These are phyloP conservation scores for Ogataea henricii DNA, from an alignment of 805 yeast genomes.

Conservation along the genomic window DNA sequence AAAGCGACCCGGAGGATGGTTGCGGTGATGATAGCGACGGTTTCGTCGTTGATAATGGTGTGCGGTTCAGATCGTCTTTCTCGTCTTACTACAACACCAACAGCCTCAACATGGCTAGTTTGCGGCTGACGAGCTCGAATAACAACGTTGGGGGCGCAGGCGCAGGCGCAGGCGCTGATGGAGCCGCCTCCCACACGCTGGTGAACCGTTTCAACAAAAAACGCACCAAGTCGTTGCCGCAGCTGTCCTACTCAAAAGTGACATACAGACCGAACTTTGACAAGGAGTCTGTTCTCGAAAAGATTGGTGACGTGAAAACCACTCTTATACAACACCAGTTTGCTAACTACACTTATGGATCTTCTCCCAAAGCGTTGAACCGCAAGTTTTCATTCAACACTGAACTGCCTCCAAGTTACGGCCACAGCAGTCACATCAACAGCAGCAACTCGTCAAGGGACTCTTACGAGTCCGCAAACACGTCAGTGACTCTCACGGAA, in stretches of 20 bases:
- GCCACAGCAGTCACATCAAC: conserved; percentile 3
- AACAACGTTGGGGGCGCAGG: not conserved
- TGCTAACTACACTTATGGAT: conserved; percentile 32
- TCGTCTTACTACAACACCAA: conserved; percentile 19
- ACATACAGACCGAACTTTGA: conserved; percentile 37
- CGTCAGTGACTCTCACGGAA: conserved; percentile 26
- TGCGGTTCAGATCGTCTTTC: conserved; percentile 16
- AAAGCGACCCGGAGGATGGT: not conserved
- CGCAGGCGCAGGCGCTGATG: not conserved
- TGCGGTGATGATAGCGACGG: conserved; percentile 7
- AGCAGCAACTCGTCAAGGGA: conserved; percentile 25
- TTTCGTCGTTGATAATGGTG: conserved; percentile 3
- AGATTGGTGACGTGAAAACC: conserved; percentile 46
- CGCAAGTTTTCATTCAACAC: conserved; percentile 32
- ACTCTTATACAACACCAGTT: conserved; percentile 32
- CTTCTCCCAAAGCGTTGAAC: conserved; percentile 12
- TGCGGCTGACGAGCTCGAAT: conserved; percentile 20
- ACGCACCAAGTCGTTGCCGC: conserved; percentile 57
- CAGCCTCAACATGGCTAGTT: conserved; percentile 20
- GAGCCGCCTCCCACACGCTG: conserved; percentile 3
- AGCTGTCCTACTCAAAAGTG: conserved; percentile 49
- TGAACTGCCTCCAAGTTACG: conserved; percentile 12
- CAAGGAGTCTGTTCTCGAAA: conserved; percentile 38
- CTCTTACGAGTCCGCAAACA: conserved; percentile 23
- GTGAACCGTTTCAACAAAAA: conserved; percentile 33